Evolutionary conservation across 495 filamentous ascomycete genomes (phyloP).

Genomic region (Neurospora sp.): DNA sequence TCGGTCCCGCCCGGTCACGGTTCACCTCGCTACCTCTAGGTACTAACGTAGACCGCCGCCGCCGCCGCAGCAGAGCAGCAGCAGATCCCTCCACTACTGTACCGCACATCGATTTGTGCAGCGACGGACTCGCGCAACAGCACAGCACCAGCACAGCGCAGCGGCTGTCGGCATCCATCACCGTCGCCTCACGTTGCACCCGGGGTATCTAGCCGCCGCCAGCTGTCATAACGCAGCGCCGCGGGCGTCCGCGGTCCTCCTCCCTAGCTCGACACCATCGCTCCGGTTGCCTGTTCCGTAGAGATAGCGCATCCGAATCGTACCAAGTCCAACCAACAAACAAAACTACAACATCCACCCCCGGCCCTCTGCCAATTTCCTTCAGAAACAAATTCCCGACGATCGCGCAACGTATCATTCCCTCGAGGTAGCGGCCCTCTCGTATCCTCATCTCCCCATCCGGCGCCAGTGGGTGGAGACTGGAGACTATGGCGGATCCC

Average conservation of each 20-base stretch:
- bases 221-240: not conserved
- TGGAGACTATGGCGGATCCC: constrained; percentile 14
- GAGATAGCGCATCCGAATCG: constrained; percentile 1
- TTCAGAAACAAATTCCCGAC: not conserved
- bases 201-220: not conserved
- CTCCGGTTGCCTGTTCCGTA: not conserved
- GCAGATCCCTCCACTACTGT: not conserved
- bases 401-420: not conserved
- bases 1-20: not conserved
- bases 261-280: not conserved
- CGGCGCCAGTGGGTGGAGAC: constrained; percentile 7
- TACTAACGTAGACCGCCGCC: not conserved
- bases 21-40: not conserved
- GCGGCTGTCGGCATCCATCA: not conserved
- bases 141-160: not conserved
- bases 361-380: not conserved
- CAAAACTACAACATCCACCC: not conserved
- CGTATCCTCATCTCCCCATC: not conserved
- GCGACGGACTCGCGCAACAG: not conserved
- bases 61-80: not conserved
- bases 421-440: not conserved
- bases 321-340: not conserved
- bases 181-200: not conserved
- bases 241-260: not conserved
- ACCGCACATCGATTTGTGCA: not conserved